Evolutionary conservation across 495 filamentous ascomycete genomes (phyloP).

Genomic region (Articulospora tetracladia): DNA sequence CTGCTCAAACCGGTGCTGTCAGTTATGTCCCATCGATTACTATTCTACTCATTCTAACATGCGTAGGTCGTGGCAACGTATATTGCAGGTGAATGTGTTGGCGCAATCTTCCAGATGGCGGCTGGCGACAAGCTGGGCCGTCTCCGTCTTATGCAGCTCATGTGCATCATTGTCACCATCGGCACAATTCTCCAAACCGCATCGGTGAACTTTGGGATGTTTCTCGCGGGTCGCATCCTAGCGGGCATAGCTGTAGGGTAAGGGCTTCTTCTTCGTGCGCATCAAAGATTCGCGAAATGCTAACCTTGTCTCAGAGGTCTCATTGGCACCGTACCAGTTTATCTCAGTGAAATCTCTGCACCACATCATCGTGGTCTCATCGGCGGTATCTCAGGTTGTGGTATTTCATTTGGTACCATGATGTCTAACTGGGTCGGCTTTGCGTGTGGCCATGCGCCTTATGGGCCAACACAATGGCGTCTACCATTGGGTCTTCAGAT

Average conservation of each 20-base stretch:
- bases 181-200: conserved; percentile 37
- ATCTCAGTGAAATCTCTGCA: conserved; percentile 19
- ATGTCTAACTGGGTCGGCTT: conserved; percentile 33
- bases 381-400: conserved; percentile 20
- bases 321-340: conserved; percentile 41
- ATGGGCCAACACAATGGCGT: conserved; percentile 27
- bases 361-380: conserved; percentile 17
- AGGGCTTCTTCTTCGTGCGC: conserved; percentile 23
- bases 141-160: conserved; percentile 55
- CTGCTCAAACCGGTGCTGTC: conserved; percentile 54
- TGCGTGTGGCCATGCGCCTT: conserved; percentile 24
- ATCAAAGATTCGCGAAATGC: conserved; percentile 20
- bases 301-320: conserved; percentile 34
- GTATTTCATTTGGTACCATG: conserved; percentile 51
- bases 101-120: conserved; percentile 48
- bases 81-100: conserved; percentile 54
- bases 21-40: conserved; percentile 10
- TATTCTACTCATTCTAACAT: background rate
- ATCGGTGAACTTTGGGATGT: conserved; percentile 29
- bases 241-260: conserved; percentile 31
- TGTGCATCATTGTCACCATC: conserved; percentile 54
- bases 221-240: conserved; percentile 32
- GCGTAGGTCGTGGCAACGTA: conserved; percentile 52
- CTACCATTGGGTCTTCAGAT: conserved; percentile 24
- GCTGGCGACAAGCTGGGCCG: conserved; percentile 54